Evolutionary conservation across 306 rosid species (phyloP).

Genomic region (Cicer judaicum): DNA sequence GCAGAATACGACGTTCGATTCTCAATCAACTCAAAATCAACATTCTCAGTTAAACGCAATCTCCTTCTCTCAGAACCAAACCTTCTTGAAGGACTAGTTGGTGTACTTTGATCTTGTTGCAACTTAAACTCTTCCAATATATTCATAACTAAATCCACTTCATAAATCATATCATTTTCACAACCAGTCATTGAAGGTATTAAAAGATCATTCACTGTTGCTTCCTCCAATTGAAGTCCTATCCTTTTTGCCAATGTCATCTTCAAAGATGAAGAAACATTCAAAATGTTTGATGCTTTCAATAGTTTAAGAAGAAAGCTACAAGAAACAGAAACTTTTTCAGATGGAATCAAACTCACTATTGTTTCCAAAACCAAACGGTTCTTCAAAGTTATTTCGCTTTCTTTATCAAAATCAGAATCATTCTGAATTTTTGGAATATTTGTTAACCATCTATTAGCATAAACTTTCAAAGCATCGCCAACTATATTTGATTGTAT

Average conservation of each 20-base stretch:
- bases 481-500: constrained; percentile 71
- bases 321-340: constrained; percentile 81
- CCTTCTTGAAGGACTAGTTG: constrained; percentile 83
- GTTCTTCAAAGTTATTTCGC: constrained; percentile 66
- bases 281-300: constrained; percentile 80
- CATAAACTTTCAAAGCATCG: constrained; percentile 83
- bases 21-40: constrained; percentile 86
- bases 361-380: constrained; percentile 79
- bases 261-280: constrained; percentile 79
- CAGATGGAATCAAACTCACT: constrained; percentile 84
- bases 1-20: constrained; percentile 88
- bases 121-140: constrained; percentile 76
- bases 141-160: constrained; percentile 75
- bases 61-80: constrained; percentile 68
- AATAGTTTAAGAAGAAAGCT: constrained; percentile 80
- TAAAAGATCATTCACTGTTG: constrained; percentile 67
- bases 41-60: constrained; percentile 90
- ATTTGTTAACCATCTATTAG: constrained; percentile 76
- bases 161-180: constrained; percentile 55
- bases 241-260: constrained; percentile 77
- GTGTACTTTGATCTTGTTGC: constrained; percentile 80
- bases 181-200: constrained; percentile 64
- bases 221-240: constrained; percentile 87
- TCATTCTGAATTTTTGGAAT: constrained; percentile 48
- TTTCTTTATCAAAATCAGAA: constrained; percentile 54